Evolutionary conservation across 2,329 filamentous ascomycete genomes (phyloP), one percentile per base, ranked within the genome.

Genomic region (Alternaria ethzedia): DNA sequence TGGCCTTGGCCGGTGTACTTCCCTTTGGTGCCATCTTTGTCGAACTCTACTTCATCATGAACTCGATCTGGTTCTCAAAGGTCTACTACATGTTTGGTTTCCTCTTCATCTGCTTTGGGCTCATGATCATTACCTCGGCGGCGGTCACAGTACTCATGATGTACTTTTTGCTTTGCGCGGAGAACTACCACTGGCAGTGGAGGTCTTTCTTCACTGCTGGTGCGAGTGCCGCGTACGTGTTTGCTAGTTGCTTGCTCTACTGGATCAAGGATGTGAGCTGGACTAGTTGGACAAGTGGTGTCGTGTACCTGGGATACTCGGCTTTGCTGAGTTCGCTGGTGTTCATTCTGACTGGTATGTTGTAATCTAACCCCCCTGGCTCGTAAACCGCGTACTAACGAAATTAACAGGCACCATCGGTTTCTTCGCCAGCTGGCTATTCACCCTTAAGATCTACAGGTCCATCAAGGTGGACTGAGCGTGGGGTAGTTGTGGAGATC

Each of bases 1-100:
- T 97, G 87, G 86, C 97, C 15, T 87, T 98, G 21, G 95, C 96
- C 23, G 96, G 96, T 56, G 90, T 98, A 54, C 86, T 98, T 25
- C 96, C 96, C 0, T 99, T 99, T 75, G 94, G 92, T 50, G 95
- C 96, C 66, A 98, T 99, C 78, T 97, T 98, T 70, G 94, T 98
- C 50, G 96, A 99, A 83, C 89, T 99, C 3, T 98, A 97, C 86
- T 98, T 98, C 82, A 97, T 99, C 84, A 97, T 99, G 93, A 97
- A 91, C 82, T 97, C 93, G 25, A 95, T 99, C 78, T 99, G 96
- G 96, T 97, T 96, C 82, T 95, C 91, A 84, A 93, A 96, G 82
- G 96, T 99, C 70, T 99, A 99, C 86, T 99, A 99, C 87, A 99
- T 99, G 96, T 99, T 99, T 75, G 96, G 96, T 21, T 99, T 99